Evolutionary conservation across 306 rosid species (phyloP), one percentile per base, ranked within the genome.

Genomic region (Fagus crenata): DNA sequence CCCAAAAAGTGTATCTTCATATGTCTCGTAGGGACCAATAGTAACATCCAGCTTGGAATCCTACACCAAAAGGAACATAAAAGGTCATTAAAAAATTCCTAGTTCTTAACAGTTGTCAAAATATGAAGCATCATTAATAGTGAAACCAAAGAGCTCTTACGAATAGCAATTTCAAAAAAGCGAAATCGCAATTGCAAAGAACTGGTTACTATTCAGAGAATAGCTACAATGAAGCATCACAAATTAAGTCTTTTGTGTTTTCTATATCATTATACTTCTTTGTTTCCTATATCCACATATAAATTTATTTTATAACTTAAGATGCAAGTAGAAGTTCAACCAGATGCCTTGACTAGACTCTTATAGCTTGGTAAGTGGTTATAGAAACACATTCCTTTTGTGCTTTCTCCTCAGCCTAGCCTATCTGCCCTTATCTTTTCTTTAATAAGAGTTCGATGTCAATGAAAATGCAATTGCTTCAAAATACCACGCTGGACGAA

Each of bases 11-110:
- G 89, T 71, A 80, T 95, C 98, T 85, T 95, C 97, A 32, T 92
- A 95, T 81, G 97, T 95, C 85, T 92, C 98, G 41, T 92, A 95
- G 49, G 98, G 98, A 75, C 98, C 98, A 77, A 95, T 95, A 49
- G 98, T 95, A 53, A 90, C 81, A 84, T 95, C 98, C 81, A 95
- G 68, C 82, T 89, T 88, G 43, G 98, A 92, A 88, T 92, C 97
- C 98, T 92, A 79, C 71, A 81, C 15, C 72, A 69, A 53, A 33
- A 72, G 71, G 46, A 75, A 58, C 74, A 71, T 28, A 39, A 51
- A 75, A 77, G 67, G 51, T 15, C 43, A 74, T 67, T 33, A 80
- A 61, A 43, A 79, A 76, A n/a, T 4, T 71, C 6, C 36, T n/a
- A 55, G 79, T 43, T 82, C 72, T 32, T 49, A 58, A 87, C 81